Conservation (phyloP, 2,329 filamentous ascomycete species). For the Leptographium radiaticola region DNA sequence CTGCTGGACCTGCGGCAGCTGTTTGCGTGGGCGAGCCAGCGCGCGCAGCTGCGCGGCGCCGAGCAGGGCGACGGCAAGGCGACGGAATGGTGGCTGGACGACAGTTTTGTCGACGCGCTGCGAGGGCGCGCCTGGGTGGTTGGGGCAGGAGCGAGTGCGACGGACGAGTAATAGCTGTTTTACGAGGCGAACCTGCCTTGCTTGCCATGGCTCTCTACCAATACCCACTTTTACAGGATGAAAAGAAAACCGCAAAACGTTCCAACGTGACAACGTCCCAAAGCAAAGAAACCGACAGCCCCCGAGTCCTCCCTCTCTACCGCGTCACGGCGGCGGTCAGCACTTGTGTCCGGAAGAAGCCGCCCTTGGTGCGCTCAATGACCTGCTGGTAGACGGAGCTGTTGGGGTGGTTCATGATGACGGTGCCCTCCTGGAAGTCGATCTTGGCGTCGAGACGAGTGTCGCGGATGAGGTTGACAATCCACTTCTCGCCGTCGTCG, state of each 20-base stretch:
- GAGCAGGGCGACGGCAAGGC: constrained; percentile 5
- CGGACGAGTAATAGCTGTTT: background rate
- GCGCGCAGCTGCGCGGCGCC: constrained; percentile 14
- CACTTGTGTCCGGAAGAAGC: constrained; percentile 96
- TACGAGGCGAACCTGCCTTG: background rate
- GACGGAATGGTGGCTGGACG: constrained; percentile 40
- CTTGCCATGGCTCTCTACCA: background rate
- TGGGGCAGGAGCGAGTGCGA: constrained; percentile 17
- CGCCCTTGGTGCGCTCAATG: constrained; percentile 97
- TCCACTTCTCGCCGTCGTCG: constrained; percentile 99
- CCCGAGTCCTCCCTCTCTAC: background rate
- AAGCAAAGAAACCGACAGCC: too few species aligned
- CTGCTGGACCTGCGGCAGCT: constrained; percentile 37
- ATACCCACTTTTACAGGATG: background rate
- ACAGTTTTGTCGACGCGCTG: constrained; percentile 39
- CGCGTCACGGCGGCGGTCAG: constrained; percentile 52
- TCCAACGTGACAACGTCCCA: too few species aligned
- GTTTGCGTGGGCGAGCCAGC: constrained; percentile 42
- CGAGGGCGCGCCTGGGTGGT: constrained; percentile 43
- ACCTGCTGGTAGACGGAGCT: constrained; percentile 99
- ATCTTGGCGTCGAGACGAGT: constrained; percentile 98
- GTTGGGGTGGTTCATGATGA: constrained; percentile 98
- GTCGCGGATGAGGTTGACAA: constrained; percentile 97
- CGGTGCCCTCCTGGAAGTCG: constrained; percentile 96
- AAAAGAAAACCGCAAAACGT: too few species aligned